These are phyloP conservation scores for Sechiopsis laciniata DNA, from an alignment of 306 rosid genomes.

Conservation along the genomic window DNA sequence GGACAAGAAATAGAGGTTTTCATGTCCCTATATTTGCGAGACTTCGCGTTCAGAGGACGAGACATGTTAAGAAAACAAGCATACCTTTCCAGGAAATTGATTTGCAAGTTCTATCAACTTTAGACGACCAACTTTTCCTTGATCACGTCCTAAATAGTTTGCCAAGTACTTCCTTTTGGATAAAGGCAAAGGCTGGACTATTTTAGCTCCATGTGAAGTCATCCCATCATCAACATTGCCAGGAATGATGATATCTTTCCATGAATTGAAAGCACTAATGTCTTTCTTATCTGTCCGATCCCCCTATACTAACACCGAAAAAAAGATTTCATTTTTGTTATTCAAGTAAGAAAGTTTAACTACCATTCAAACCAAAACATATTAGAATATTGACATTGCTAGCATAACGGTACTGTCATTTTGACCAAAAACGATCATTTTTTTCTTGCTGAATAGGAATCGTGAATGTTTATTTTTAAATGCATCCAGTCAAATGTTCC, in stretches of 20 bases:
- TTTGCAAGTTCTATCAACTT: constrained; percentile 71
- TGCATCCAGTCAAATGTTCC: not conserved
- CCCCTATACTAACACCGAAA: constrained; percentile 53
- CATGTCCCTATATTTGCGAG: not conserved
- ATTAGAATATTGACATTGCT: not conserved
- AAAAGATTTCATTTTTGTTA: constrained; percentile 12
- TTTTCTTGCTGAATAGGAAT: not conserved
- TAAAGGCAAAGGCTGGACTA: constrained; percentile 68
- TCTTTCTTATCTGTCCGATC: constrained; percentile 94
- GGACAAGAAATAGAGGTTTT: constrained; percentile 1
- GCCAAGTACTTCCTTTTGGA: constrained; percentile 77
- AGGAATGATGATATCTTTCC: constrained; percentile 98
- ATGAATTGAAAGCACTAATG: constrained; percentile 79
- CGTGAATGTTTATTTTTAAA: not conserved
- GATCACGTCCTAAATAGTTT: constrained; percentile 92
- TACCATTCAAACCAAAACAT: constrained; percentile 10
- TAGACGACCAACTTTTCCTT: constrained; percentile 86
- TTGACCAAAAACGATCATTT: not conserved
- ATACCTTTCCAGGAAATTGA: constrained; percentile 79
- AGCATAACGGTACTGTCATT: not conserved
- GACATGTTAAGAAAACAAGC: constrained; percentile 18
- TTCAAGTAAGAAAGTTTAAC: not conserved
- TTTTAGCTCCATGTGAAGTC: constrained; percentile 43
- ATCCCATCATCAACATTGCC: constrained; percentile 79
- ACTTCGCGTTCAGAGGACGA: not conserved